phyloP scores from a whole-genome alignment of 176 grass and related monocot species.

The Areca catechu region DNA sequence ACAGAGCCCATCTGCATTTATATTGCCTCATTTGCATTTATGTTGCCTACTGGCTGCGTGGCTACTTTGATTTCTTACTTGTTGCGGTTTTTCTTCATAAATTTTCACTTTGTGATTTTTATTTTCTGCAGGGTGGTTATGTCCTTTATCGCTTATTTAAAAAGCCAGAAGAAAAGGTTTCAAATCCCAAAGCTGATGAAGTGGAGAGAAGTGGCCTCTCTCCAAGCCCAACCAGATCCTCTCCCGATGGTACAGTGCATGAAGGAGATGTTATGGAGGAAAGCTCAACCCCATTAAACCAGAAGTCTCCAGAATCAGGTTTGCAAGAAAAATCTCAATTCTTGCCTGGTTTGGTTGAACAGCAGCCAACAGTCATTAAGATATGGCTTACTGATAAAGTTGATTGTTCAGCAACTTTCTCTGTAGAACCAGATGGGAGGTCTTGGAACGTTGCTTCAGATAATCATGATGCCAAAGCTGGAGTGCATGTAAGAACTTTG shows the following conservation, averaged over 20 bases:
- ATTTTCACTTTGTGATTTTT: background rate
- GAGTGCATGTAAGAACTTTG: background rate
- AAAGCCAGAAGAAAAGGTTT: conserved; percentile 37
- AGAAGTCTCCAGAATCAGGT: conserved; percentile 11
- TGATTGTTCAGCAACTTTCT: conserved; percentile 7
- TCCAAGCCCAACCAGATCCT: conserved; percentile 17
- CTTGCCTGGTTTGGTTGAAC: background rate
- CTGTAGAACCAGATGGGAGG: background rate
- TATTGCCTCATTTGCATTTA: too few species aligned
- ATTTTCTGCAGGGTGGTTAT: conserved; percentile 37
- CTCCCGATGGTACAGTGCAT: conserved; percentile 14
- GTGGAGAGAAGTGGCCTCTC: conserved; percentile 10
- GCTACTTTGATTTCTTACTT: too few species aligned
- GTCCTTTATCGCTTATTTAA: conserved; percentile 61
- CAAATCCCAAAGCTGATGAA: conserved; percentile 24
- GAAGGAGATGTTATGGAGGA: conserved; percentile 9
- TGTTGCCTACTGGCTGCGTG: too few species aligned
- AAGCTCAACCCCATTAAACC: background rate
- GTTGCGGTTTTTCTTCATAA: too few species aligned
- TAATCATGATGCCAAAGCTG: conserved; percentile 12
- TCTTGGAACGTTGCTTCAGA: background rate
- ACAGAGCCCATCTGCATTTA: too few species aligned
- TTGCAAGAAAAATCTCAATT: conserved; percentile 5
- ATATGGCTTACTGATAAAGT: conserved; percentile 4
- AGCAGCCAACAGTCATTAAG: background rate